Evolutionary conservation across 768 basidiomycete genomes (phyloP).

Genomic region (Mrakia hoshinonis): DNA sequence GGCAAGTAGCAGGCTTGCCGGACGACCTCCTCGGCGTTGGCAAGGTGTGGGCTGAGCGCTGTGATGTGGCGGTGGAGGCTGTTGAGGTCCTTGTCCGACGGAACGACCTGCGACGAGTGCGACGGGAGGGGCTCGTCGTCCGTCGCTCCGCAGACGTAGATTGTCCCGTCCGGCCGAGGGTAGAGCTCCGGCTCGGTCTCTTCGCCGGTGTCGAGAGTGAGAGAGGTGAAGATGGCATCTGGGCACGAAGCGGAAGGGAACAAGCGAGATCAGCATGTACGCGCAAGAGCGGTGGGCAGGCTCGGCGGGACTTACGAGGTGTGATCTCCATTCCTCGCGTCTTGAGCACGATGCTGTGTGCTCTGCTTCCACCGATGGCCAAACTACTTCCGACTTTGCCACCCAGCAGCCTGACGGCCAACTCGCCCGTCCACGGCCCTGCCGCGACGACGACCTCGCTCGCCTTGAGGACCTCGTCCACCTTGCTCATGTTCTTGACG

Average conservation of each 20-base stretch:
- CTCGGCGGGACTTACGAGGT: conserved; percentile 17
- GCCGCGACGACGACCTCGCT: conserved; percentile 67
- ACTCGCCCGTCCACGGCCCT: conserved; percentile 72
- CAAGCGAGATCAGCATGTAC: background rate
- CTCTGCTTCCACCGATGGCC: conserved; percentile 38
- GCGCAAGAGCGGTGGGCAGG: background rate
- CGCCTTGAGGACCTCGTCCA: conserved; percentile 34
- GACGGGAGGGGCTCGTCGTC: conserved; percentile 62
- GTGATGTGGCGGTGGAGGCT: conserved; percentile 43
- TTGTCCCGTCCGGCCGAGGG: conserved; percentile 39
- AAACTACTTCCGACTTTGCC: conserved; percentile 13
- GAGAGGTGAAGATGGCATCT: conserved; percentile 25
- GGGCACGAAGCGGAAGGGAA: background rate
- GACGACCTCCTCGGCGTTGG: conserved; percentile 44
- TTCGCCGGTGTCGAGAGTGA: conserved; percentile 11
- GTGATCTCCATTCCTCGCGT: conserved; percentile 31
- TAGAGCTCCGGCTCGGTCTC: conserved; percentile 45
- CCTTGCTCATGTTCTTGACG: conserved; percentile 10
- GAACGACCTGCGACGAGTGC: conserved; percentile 61
- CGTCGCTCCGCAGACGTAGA: conserved; percentile 48
- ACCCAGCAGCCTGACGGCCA: conserved; percentile 43
- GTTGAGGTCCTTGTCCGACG: conserved; percentile 52
- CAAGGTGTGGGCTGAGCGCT: conserved; percentile 38
- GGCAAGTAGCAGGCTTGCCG: conserved; percentile 75
- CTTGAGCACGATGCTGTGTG: conserved; percentile 42